Conservation (phyloP, 2,329 filamentous ascomycete species). For the Aspergillus piperis region DNA sequence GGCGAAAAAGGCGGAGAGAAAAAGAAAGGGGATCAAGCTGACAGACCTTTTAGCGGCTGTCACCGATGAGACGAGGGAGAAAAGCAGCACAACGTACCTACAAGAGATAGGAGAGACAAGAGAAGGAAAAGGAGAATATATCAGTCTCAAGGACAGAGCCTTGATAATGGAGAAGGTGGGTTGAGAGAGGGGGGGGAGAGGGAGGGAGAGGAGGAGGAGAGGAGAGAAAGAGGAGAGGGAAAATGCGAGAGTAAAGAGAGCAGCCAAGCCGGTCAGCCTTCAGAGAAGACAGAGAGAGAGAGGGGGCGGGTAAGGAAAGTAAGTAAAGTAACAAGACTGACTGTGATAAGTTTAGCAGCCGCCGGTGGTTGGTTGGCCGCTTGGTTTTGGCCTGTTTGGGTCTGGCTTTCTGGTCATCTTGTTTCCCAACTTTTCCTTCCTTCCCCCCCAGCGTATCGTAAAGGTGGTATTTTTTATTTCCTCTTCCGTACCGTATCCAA, state of each 20-base stretch:
- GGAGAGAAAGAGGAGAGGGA: conserved; percentile 11
- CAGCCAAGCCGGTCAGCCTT: conserved; percentile 5
- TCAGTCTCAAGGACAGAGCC: conserved; percentile 22
- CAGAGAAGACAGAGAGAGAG: conserved; percentile 19
- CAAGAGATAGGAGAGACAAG: conserved; percentile 9
- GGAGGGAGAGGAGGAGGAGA: conserved; percentile 14
- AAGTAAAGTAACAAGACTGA: background rate
- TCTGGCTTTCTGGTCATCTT: conserved; percentile 1
- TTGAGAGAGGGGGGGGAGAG: conserved; percentile 18
- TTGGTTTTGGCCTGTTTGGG: background rate
- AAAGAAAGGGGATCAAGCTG: conserved; percentile 21
- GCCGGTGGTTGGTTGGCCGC: conserved; percentile 3
- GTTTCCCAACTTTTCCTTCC: background rate
- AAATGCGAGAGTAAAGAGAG: conserved; percentile 10
- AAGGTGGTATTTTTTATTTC: background rate
- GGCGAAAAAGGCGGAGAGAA: conserved; percentile 25
- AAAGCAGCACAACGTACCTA: conserved; percentile 9
- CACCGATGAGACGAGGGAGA: conserved; percentile 4
- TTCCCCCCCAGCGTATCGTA: background rate
- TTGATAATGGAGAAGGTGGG: conserved; percentile 23
- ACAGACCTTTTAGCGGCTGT: conserved; percentile 18
- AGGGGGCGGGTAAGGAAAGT: conserved; percentile 28
- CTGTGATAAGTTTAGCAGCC: background rate
- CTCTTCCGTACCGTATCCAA: background rate
- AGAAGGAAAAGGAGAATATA: conserved; percentile 11